Percentiles rank a stretch among this genome's conserved stretches.
These are phyloP conservation scores for Penicillium sp. DNA, from an alignment of 2,329 filamentous ascomycete genomes.

Conservation along the genomic window DNA sequence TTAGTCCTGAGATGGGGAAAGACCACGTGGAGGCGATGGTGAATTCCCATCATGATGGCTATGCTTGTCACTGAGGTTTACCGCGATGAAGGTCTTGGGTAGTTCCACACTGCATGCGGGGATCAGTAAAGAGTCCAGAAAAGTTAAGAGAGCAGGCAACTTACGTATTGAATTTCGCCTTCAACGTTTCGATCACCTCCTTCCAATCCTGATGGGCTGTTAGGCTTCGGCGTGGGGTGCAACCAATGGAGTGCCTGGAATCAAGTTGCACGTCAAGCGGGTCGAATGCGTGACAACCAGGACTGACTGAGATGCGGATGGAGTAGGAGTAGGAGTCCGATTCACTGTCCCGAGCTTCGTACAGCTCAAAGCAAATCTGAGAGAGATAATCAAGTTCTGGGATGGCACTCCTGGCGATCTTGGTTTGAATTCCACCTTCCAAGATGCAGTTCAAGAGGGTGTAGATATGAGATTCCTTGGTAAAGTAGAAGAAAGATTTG, in stretches of 20 bases:
- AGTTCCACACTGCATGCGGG: constrained; percentile 39
- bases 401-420: constrained; percentile 89
- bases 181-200: constrained; percentile 86
- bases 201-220: constrained; percentile 93
- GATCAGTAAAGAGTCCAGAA: neutral
- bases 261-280: constrained; percentile 93
- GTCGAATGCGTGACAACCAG: constrained; percentile 92
- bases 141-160: constrained; percentile 30
- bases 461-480: constrained; percentile 97
- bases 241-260: constrained; percentile 91
- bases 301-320: constrained; percentile 90
- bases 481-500: constrained; percentile 98
- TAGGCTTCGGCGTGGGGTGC: constrained; percentile 77
- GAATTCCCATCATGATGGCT: constrained; percentile 18
- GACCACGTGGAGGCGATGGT: neutral
- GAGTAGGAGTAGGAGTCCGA: constrained; percentile 79
- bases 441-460: constrained; percentile 95
- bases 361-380: constrained; percentile 95
- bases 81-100: constrained; percentile 44
- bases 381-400: constrained; percentile 95
- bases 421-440: constrained; percentile 91
- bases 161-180: constrained; percentile 90
- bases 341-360: constrained; percentile 79
- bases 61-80: constrained; percentile 45
- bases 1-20: neutral